A percentile compares a stretch with the other conserved stretches of the same genome.
These are phyloP conservation scores for Hortaea sp. DNA, from an alignment of 2,329 filamentous ascomycete species.

Conservation along the genomic window DNA sequence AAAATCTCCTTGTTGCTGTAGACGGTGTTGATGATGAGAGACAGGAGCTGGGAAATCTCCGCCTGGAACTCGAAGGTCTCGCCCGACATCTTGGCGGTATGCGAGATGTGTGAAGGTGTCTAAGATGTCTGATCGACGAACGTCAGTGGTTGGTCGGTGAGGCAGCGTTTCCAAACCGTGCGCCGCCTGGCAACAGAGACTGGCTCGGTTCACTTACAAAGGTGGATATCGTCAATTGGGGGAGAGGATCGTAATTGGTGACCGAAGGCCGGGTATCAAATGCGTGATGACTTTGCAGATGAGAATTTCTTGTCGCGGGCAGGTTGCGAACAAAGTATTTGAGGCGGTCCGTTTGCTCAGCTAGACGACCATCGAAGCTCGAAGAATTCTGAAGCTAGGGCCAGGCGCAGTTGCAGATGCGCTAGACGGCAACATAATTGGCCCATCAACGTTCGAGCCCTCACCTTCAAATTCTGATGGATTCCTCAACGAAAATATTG, in stretches of 20 bases:
- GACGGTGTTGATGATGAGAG: constrained; percentile 99
- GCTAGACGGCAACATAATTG: no score
- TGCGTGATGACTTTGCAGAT: not conserved
- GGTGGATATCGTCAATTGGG: not conserved
- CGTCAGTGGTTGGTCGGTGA: not conserved
- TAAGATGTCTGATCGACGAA: not conserved
- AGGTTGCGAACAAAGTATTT: not conserved
- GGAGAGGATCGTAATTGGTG: not conserved
- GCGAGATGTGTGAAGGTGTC: constrained; percentile 1
- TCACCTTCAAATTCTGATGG: no score
- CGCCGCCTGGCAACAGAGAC: not conserved
- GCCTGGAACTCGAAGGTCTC: constrained; percentile 99
- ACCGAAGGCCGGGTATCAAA: not conserved
- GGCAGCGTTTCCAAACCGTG: not conserved
- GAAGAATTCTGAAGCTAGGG: not conserved
- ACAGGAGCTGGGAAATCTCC: constrained; percentile 99
- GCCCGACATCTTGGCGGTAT: constrained; percentile 55
- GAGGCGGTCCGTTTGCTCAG: not conserved
- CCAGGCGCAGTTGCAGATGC: not conserved
- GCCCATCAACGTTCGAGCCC: no score
- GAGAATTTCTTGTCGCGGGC: not conserved
- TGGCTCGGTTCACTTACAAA: not conserved
- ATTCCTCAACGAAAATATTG: no score
- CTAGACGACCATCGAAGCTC: not conserved
- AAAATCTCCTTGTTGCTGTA: constrained; percentile 99